Percentiles rank a stretch among this genome's conserved stretches.
Evolutionary conservation across 2,329 filamentous ascomycete species (phyloP).

Genomic region (Hymenoscyphus salicellus): DNA sequence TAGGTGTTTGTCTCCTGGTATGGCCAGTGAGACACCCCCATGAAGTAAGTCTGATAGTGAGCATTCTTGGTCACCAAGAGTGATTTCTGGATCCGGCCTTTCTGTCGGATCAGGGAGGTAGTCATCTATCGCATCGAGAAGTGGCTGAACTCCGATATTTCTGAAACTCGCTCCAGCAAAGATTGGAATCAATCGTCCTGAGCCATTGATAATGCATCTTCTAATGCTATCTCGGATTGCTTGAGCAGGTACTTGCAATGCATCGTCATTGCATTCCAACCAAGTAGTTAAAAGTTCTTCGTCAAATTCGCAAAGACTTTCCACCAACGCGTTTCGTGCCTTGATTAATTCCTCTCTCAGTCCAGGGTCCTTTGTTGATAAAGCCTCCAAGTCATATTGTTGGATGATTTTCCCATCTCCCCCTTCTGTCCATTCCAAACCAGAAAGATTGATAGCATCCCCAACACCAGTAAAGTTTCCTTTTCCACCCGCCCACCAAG

Average conservation of each 20-base stretch:
- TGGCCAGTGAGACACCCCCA: conserved; percentile 43
- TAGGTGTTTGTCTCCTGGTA: conserved; percentile 32
- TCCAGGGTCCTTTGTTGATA: conserved; percentile 46
- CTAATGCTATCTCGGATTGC: conserved; percentile 73
- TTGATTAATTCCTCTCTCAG: conserved; percentile 66
- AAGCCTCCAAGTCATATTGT: conserved; percentile 52
- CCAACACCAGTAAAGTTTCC: conserved; percentile 79
- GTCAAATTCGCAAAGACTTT: conserved; percentile 83
- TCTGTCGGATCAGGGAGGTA: conserved; percentile 81
- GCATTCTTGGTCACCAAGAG: conserved; percentile 57
- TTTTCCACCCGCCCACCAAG: conserved; percentile 77
- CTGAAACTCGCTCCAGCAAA: conserved; percentile 91
- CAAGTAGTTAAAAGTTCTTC: conserved; percentile 82
- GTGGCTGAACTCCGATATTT: conserved; percentile 88
- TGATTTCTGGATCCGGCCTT: conserved; percentile 74
- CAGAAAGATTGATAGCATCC: conserved; percentile 74
- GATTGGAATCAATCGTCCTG: conserved; percentile 75
- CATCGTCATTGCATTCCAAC: conserved; percentile 72
- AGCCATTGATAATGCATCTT: conserved; percentile 63
- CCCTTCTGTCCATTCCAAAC: conserved; percentile 68
- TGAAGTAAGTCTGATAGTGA: conserved; percentile 49
- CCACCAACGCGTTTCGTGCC: conserved; percentile 75
- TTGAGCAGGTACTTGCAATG: conserved; percentile 60
- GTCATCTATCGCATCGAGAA: conserved; percentile 84
- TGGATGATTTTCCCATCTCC: conserved; percentile 63